These are phyloP conservation scores for Fraxinus quadrangulata DNA, from an alignment of 257 asterid genomes.

Conservation along the genomic window DNA sequence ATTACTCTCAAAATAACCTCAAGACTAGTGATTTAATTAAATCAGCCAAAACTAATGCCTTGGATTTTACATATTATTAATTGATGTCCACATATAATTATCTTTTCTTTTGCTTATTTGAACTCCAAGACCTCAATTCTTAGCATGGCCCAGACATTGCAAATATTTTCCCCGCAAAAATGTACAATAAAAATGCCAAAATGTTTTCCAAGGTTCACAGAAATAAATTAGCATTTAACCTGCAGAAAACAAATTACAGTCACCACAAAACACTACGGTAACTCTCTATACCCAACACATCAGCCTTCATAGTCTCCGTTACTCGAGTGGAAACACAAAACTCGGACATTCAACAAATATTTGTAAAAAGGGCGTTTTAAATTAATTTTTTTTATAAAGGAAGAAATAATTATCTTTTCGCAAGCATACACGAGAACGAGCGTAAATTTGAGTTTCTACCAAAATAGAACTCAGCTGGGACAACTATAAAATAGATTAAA, in stretches of 20 bases:
- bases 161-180: not conserved
- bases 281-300: conserved; percentile 9
- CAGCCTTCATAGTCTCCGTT: conserved; percentile 9
- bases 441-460: not conserved
- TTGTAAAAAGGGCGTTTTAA: not conserved
- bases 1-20: conserved; percentile 9
- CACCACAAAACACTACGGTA: conserved; percentile 9
- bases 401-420: not conserved
- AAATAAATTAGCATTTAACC: not conserved
- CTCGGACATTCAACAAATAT: not conserved
- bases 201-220: not conserved
- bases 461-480: conserved; percentile 5
- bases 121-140: not conserved
- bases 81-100: not conserved
- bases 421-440: not conserved
- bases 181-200: too few relatives aligned
- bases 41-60: not conserved
- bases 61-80: not conserved
- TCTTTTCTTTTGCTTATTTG: not conserved
- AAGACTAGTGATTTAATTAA: not conserved
- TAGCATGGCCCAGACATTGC: not conserved
- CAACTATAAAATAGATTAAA: conserved; percentile 1
- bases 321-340: not conserved
- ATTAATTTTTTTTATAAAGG: not conserved
- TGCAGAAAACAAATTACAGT: not conserved